Conservation (phyloP, 768 basidiomycete genomes). For the Phanerochaete carnosa region DNA sequence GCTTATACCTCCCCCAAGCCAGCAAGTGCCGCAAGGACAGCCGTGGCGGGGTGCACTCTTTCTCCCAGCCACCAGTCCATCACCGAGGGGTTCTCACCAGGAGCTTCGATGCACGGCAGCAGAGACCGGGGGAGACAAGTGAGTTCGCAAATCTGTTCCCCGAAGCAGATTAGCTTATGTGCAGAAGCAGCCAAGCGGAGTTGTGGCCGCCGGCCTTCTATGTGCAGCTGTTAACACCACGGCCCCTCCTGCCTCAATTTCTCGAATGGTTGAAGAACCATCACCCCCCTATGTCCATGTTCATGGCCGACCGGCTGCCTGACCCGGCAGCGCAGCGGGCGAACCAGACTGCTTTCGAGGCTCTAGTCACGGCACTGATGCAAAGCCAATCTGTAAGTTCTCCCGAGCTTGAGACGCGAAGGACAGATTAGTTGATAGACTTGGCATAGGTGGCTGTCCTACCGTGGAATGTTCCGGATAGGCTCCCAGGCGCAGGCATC, state of each 20-base stretch:
- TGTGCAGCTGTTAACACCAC: conserved; percentile 38
- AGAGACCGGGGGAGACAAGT: conserved; percentile 73
- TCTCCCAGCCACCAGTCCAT: conserved; percentile 44
- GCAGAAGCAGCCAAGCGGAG: conserved; percentile 41
- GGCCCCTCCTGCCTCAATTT: conserved; percentile 41
- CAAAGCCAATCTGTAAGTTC: conserved; percentile 50
- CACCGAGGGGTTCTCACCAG: conserved; percentile 37
- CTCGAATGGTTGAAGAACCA: conserved; percentile 49
- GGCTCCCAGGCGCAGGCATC: conserved; percentile 46
- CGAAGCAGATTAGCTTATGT: conserved; percentile 9
- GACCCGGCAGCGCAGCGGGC: conserved; percentile 45
- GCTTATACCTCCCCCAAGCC: conserved; percentile 52
- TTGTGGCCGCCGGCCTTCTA: conserved; percentile 51
- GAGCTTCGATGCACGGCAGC: conserved; percentile 59
- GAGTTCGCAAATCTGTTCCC: conserved; percentile 28
- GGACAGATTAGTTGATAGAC: conserved; percentile 6
- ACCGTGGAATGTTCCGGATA: conserved; percentile 44
- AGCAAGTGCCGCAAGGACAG: conserved; percentile 37
- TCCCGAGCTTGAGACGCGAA: not conserved
- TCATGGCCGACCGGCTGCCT: conserved; percentile 58
- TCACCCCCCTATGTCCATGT: conserved; percentile 49
- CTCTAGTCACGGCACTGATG: conserved; percentile 48
- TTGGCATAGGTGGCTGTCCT: conserved; percentile 45
- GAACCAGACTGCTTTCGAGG: conserved; percentile 53
- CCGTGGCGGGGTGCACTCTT: conserved; percentile 60